phyloP scores from a whole-genome alignment of 257 asterid species.

The Solanum sparsipilum region DNA sequence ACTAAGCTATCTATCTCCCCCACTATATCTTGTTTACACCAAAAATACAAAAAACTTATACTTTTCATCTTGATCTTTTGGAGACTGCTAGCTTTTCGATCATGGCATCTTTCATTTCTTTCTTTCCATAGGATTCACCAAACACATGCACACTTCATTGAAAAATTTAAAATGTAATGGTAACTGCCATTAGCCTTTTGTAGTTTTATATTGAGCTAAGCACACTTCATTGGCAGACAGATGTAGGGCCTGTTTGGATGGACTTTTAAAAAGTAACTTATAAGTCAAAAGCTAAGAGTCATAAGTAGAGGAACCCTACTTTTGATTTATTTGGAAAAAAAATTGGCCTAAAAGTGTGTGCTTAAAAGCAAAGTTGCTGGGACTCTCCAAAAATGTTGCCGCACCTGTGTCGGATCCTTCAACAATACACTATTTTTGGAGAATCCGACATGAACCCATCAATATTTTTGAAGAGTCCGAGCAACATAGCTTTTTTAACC shows the following conservation, averaged over 20 bases:
- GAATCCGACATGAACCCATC: too few relatives aligned
- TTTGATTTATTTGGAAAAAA: too few relatives aligned
- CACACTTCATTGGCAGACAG: neutral
- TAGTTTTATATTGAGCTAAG: neutral
- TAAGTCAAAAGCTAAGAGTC: too few relatives aligned
- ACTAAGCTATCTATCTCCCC: neutral
- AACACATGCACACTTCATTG: neutral
- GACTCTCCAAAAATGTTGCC: too few relatives aligned
- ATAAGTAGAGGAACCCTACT: too few relatives aligned
- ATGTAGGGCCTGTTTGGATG: neutral
- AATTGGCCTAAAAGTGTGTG: too few relatives aligned
- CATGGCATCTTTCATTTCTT: neutral
- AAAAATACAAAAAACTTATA: neutral
- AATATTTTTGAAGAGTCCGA: too few relatives aligned
- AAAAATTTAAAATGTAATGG: neutral
- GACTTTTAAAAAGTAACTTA: too few relatives aligned
- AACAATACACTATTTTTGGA: too few relatives aligned
- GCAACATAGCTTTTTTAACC: too few relatives aligned
- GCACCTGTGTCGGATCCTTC: too few relatives aligned
- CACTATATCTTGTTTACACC: neutral
- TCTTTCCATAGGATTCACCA: neutral
- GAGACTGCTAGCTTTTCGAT: neutral
- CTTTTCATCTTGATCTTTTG: neutral
- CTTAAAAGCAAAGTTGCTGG: too few relatives aligned
- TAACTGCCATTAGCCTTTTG: neutral